Conservation (phyloP, 192 early-diverging fungal species). For the Dissophora ornata region DNA sequence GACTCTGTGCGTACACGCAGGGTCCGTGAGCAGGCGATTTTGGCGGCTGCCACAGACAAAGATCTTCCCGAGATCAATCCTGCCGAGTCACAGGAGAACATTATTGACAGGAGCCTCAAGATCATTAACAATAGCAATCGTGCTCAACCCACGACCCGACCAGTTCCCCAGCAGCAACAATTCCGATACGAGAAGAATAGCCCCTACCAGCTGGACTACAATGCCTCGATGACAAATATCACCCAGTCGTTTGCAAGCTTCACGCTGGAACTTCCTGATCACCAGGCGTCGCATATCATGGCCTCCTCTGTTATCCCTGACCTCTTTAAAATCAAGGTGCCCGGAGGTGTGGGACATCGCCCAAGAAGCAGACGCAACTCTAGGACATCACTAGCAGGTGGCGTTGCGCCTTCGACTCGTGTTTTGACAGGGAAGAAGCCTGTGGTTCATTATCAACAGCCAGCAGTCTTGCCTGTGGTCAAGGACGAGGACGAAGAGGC, state of each 20-base stretch:
- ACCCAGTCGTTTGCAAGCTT: slow-evolving; percentile 35
- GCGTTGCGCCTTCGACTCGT: slow-evolving; percentile 14
- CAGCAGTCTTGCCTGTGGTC: neutral
- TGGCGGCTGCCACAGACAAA: slow-evolving; percentile 22
- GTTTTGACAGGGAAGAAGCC: slow-evolving; percentile 27
- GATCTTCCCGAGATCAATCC: neutral
- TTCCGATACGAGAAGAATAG: slow-evolving; percentile 23
- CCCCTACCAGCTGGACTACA: slow-evolving; percentile 39
- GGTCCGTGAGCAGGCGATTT: slow-evolving; percentile 31
- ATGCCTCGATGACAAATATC: slow-evolving; percentile 47
- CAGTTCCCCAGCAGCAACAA: neutral
- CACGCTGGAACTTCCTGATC: slow-evolving; percentile 38
- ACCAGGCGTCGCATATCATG: slow-evolving; percentile 30
- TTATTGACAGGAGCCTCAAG: slow-evolving; percentile 22
- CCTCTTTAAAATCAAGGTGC: slow-evolving; percentile 32
- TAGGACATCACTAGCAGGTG: slow-evolving; percentile 3
- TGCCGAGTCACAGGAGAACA: slow-evolving; percentile 26
- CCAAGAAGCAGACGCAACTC: slow-evolving; percentile 25
- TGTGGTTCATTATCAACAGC: neutral
- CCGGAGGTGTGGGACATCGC: neutral
- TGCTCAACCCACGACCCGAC: neutral
- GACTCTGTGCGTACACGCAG: slow-evolving; percentile 24
- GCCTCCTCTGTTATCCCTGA: slow-evolving; percentile 24
- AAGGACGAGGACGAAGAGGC: slow-evolving; percentile 16
- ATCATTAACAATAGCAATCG: neutral